Evolutionary conservation across 2,329 filamentous ascomycete genomes (phyloP).

Genomic region (Colletotrichum lupini): DNA sequence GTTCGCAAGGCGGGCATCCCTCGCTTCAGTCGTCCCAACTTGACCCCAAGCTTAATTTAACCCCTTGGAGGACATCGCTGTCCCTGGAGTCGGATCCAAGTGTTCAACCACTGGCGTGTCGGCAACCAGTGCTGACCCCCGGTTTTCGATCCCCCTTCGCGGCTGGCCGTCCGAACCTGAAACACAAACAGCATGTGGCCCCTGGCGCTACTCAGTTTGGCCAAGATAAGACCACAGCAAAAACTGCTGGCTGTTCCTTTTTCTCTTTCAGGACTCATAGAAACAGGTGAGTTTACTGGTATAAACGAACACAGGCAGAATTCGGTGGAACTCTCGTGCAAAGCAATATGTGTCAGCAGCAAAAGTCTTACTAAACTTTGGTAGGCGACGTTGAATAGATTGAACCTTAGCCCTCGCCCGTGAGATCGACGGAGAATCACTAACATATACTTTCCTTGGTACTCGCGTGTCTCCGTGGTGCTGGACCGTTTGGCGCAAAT

Average conservation of each 20-base stretch:
- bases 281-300: neutral
- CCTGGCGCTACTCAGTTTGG: conserved; percentile 29
- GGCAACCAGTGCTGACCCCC: conserved; percentile 8
- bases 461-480: neutral
- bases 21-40: conserved; percentile 5
- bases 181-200: conserved; percentile 24
- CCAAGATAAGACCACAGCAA: conserved; percentile 4
- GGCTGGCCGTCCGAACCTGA: conserved; percentile 30
- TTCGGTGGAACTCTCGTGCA: neutral
- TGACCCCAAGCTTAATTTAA: conserved; percentile 28
- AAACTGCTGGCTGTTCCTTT: neutral
- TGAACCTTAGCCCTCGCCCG: conserved; percentile 3
- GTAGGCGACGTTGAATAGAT: neutral
- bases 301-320: neutral
- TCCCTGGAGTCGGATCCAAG: neutral
- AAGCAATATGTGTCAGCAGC: neutral
- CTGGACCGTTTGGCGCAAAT: neutral
- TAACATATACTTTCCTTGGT: neutral
- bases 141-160: neutral
- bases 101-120: neutral
- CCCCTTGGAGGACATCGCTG: conserved; percentile 7
- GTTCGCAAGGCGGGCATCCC: neutral
- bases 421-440: conserved; percentile 8
- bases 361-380: neutral
- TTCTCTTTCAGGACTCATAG: neutral